Conservation (phyloP, 2,329 filamentous ascomycete species). For the Cercospora sp. region DNA sequence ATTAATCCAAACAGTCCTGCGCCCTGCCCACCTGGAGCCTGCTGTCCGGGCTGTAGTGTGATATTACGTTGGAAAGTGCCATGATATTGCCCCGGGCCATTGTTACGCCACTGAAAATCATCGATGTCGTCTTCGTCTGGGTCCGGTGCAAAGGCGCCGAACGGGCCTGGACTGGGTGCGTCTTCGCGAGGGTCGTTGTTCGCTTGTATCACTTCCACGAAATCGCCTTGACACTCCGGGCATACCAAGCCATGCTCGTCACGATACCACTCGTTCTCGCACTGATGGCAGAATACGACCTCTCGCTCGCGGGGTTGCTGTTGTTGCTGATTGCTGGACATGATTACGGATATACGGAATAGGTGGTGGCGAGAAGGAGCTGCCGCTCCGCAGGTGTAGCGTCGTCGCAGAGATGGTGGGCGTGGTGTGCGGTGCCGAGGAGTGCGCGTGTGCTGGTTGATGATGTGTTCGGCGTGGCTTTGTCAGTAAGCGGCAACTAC, state of each 20-base stretch:
- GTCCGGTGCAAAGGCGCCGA: slow-evolving; percentile 43
- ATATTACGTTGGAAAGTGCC: slow-evolving; percentile 46
- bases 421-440: neutral
- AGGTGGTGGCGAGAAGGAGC: slow-evolving; percentile 15
- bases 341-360: neutral
- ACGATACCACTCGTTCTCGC: slow-evolving; percentile 76
- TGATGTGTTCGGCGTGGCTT: neutral
- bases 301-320: slow-evolving; percentile 52
- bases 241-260: slow-evolving; percentile 70
- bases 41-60: slow-evolving; percentile 14
- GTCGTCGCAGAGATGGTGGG: neutral
- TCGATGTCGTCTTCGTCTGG: slow-evolving; percentile 50
- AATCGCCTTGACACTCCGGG: slow-evolving; percentile 73
- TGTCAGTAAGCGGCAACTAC: neutral
- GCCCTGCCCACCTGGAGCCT: slow-evolving; percentile 32
- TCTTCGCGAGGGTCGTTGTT: slow-evolving; percentile 64
- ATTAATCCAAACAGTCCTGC: slow-evolving; percentile 42
- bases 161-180: neutral
- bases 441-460: neutral
- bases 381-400: slow-evolving; percentile 17
- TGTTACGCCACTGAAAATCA: slow-evolving; percentile 35
- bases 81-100: slow-evolving; percentile 34
- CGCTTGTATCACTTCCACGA: slow-evolving; percentile 70
- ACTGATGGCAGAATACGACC: slow-evolving; percentile 83
- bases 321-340: slow-evolving; percentile 16